Percentiles rank a stretch among this genome's conserved stretches.
Conservation (phyloP, 2,329 filamentous ascomycete genomes). For the Pestalotiopsis sp. region DNA sequence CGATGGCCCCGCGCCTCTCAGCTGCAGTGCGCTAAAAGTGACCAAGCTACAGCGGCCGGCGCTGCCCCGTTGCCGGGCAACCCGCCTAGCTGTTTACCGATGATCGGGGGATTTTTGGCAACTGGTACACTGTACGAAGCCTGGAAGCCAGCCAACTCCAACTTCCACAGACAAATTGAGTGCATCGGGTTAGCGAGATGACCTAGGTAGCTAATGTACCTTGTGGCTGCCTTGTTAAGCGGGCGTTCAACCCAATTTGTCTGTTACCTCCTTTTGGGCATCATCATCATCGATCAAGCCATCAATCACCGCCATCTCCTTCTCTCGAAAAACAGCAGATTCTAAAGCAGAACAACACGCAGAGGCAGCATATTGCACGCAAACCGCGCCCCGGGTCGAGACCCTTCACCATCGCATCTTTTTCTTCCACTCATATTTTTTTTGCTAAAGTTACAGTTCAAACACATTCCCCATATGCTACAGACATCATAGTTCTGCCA, state of each 20-base stretch:
- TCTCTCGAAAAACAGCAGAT: neutral
- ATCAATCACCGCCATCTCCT: neutral
- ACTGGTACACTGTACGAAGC: neutral
- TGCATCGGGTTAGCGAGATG: neutral
- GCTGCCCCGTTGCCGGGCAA: neutral
- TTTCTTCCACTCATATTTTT: neutral
- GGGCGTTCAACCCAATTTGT: neutral
- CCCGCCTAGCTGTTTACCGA: neutral
- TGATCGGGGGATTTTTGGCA: neutral
- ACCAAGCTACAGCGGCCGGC: no score
- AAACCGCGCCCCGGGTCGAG: no score
- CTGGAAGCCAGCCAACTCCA: neutral
- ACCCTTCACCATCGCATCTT: neutral
- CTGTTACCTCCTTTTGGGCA: neutral
- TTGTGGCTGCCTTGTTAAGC: no score
- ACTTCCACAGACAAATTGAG: neutral
- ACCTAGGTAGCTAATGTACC: no score
- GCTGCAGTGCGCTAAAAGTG: neutral
- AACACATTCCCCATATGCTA: neutral
- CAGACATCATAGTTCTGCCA: neutral
- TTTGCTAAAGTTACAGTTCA: neutral
- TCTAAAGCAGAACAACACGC: neutral
- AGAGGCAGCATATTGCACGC: no score
- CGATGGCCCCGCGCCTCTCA: no score
- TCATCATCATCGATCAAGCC: neutral